Conservation (phyloP, 352 stramenopile species). For the Thraustotheca clavata region DNA sequence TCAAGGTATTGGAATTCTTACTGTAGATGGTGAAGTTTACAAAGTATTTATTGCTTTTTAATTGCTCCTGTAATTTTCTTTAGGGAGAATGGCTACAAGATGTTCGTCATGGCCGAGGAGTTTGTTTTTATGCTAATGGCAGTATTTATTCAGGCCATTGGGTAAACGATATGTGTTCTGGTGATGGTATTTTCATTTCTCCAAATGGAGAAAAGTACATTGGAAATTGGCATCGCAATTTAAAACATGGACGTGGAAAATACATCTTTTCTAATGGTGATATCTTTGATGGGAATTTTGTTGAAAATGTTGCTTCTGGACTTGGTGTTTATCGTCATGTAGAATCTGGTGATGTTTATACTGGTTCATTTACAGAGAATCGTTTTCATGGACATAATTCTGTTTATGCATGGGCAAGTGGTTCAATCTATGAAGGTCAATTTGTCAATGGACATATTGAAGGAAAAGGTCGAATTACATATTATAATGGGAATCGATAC, state of each 20-base stretch:
- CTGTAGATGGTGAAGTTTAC: conserved; percentile 84
- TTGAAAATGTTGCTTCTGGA: conserved; percentile 39
- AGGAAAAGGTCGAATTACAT: conserved; percentile 70
- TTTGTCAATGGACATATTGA: conserved; percentile 56
- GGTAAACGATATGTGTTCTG: conserved; percentile 48
- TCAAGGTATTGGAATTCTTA: conserved; percentile 73
- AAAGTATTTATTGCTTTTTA: conserved; percentile 35
- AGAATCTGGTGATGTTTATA: conserved; percentile 21
- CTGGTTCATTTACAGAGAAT: conserved; percentile 25
- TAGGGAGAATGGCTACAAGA: conserved; percentile 49
- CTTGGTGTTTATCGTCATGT: conserved; percentile 25
- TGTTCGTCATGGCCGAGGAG: conserved; percentile 50
- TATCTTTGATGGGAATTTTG: conserved; percentile 61
- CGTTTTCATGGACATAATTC: conserved; percentile 49
- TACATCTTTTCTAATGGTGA: conserved; percentile 70
- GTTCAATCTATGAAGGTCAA: conserved; percentile 46
- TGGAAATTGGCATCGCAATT: conserved; percentile 22
- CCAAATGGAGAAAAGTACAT: conserved; percentile 35
- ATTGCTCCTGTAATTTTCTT: conserved; percentile 26
- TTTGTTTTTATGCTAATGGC: conserved; percentile 71
- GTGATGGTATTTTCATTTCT: conserved; percentile 53
- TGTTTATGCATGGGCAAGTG: conserved; percentile 47
- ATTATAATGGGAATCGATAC: conserved; percentile 79
- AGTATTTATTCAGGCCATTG: conserved; percentile 63
- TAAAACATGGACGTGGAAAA: conserved; percentile 59